These are phyloP conservation scores for Gliomastix tumulicola DNA, from an alignment of 2,329 filamentous ascomycete species.

Conservation along the genomic window DNA sequence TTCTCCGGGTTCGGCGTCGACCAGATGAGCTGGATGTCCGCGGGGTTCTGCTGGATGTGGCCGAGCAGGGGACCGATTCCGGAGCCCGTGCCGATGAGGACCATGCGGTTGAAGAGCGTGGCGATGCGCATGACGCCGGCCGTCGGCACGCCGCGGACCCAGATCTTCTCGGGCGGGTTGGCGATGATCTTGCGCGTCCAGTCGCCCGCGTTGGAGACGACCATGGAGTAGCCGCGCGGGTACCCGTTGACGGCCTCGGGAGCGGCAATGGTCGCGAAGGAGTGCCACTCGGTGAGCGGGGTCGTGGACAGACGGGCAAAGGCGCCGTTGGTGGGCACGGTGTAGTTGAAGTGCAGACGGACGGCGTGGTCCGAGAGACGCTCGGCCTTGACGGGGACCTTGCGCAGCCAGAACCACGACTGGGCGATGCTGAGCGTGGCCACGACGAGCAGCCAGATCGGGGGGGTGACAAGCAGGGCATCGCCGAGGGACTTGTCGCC, in stretches of 20 bases:
- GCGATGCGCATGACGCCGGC: slow-evolving; percentile 58
- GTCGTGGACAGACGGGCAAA: slow-evolving; percentile 42
- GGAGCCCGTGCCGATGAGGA: slow-evolving; percentile 62
- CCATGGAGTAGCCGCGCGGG: slow-evolving; percentile 40
- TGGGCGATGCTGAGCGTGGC: slow-evolving; percentile 56
- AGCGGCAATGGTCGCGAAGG: slow-evolving; percentile 60
- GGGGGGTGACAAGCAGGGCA: slow-evolving; percentile 20
- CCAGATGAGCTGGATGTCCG: slow-evolving; percentile 54
- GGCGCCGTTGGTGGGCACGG: slow-evolving; percentile 30
- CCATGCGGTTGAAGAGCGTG: slow-evolving; percentile 51
- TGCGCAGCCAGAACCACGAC: slow-evolving; percentile 61
- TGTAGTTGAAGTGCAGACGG: slow-evolving; percentile 56
- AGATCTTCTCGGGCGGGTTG: slow-evolving; percentile 49
- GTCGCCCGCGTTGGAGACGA: slow-evolving; percentile 62
- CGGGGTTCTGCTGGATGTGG: slow-evolving; percentile 36
- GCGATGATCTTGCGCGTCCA: slow-evolving; percentile 64
- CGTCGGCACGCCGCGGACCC: slow-evolving; percentile 56
- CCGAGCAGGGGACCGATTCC: slow-evolving; percentile 60
- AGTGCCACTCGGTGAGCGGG: slow-evolving; percentile 59
- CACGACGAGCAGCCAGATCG: slow-evolving; percentile 54
- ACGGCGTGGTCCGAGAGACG: slow-evolving; percentile 60
- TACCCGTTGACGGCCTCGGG: slow-evolving; percentile 17
- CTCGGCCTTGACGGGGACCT: slow-evolving; percentile 54
- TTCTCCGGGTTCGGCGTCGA: slow-evolving; percentile 48
- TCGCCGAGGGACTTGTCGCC: slow-evolving; percentile 14